phyloP scores from a whole-genome alignment of 805 yeast species.

The Kuraishia capsulata region DNA sequence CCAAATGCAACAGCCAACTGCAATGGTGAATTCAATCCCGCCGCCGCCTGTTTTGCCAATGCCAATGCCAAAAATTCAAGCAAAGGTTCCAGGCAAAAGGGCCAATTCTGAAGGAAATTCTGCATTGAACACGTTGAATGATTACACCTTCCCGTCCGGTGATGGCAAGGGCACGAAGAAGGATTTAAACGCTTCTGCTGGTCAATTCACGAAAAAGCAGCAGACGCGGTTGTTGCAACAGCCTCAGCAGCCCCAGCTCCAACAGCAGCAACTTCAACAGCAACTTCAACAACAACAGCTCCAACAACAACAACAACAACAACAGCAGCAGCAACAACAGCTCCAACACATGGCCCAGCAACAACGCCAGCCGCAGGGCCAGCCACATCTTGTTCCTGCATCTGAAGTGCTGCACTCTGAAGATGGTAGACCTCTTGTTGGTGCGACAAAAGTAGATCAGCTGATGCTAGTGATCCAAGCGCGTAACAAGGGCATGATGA shows the following conservation, averaged over 20 bases:
- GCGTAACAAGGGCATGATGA: conserved; percentile 65
- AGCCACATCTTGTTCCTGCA: conserved; percentile 28
- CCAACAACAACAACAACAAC: no score
- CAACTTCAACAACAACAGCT: conserved; percentile 5
- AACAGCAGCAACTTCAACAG: no score
- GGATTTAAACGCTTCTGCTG: background rate
- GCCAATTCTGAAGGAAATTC: background rate
- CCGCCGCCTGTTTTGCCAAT: background rate
- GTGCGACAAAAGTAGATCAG: conserved; percentile 86
- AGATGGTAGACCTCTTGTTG: conserved; percentile 63
- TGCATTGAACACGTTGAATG: background rate
- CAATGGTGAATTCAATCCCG: no score
- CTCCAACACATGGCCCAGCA: conserved; percentile 9
- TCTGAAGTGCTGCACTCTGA: conserved; percentile 40
- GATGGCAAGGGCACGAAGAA: background rate
- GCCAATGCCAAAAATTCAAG: conserved; percentile 1
- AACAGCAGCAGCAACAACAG: conserved; percentile 13
- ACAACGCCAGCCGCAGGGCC: conserved; percentile 6
- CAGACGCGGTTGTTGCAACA: conserved; percentile 2
- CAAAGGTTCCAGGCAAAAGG: background rate
- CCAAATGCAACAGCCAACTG: no score
- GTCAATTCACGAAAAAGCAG: background rate
- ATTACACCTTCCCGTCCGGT: background rate
- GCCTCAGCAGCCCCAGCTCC: conserved; percentile 6
- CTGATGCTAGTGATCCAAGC: conserved; percentile 89